Percentiles rank a stretch among this genome's conserved stretches.
Conservation (phyloP, 129 eudicot genomes). For the Saussurea involucrata region DNA sequence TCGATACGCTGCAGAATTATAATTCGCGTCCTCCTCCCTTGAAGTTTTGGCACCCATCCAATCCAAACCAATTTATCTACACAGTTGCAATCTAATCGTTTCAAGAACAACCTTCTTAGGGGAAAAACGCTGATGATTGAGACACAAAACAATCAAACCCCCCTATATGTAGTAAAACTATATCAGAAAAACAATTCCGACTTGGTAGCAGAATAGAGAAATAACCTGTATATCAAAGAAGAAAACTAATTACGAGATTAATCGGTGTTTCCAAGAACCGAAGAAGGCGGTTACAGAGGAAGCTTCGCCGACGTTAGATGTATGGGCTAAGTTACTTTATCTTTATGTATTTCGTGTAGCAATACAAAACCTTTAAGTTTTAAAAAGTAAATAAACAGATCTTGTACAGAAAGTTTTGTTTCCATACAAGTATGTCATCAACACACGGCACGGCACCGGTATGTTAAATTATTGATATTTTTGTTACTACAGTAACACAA, state of each 20-base stretch:
- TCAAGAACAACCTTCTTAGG: background rate
- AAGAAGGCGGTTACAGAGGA: slow-evolving; percentile 25
- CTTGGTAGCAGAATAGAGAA: background rate
- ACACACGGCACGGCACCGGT: slow-evolving; percentile 10
- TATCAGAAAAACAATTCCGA: background rate
- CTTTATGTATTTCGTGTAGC: background rate
- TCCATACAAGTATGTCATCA: slow-evolving; percentile 9
- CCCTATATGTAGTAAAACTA: background rate
- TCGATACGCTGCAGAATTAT: slow-evolving; percentile 37
- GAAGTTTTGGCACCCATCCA: slow-evolving; percentile 73
- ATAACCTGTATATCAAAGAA: background rate
- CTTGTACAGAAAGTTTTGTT: slow-evolving; percentile 16
- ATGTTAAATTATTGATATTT: background rate
- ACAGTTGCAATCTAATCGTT: background rate
- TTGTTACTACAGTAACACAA: background rate
- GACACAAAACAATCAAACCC: background rate
- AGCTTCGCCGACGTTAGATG: slow-evolving; percentile 16
- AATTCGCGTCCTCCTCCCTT: slow-evolving; percentile 47
- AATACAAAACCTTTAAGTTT: background rate
- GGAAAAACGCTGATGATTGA: slow-evolving; percentile 4
- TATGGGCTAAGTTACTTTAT: slow-evolving; percentile 13
- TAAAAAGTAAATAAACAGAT: background rate
- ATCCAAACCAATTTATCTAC: slow-evolving; percentile 12
- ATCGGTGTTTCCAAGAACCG: background rate
- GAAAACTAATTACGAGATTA: background rate